phyloP scores from a whole-genome alignment of 2,329 filamentous ascomycete genomes.

The Aureobasidium sp. region DNA sequence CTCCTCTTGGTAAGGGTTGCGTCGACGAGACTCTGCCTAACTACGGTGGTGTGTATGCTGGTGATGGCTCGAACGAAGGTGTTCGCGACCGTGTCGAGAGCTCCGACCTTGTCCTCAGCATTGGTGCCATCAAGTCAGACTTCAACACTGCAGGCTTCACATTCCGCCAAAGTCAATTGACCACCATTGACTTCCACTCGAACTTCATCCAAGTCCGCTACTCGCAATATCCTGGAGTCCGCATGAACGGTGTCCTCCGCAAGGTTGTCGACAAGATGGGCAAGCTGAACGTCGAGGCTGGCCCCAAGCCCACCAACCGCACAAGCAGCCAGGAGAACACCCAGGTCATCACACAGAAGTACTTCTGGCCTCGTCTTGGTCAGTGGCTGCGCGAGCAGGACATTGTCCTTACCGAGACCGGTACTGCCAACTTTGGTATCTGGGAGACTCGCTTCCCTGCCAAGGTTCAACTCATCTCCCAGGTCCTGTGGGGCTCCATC shows the following conservation, averaged over 20 bases:
- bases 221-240: conserved; percentile 67
- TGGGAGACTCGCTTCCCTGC: conserved; percentile 44
- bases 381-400: conserved; percentile 20
- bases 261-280: conserved; percentile 59
- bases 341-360: conserved; percentile 19
- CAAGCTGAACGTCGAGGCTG: conserved; percentile 45
- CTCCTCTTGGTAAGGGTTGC: conserved; percentile 82
- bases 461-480: conserved; percentile 51
- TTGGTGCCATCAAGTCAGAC: conserved; percentile 19
- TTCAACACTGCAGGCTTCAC: conserved; percentile 28
- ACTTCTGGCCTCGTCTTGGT: conserved; percentile 18
- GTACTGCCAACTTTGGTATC: conserved; percentile 41
- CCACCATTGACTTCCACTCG: conserved; percentile 38
- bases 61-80: conserved; percentile 18
- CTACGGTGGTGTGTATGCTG: conserved; percentile 56
- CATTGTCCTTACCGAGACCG: conserved; percentile 23
- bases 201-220: conserved; percentile 48
- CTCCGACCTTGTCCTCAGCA: conserved; percentile 18
- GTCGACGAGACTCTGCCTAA: conserved; percentile 68
- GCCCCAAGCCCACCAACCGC: conserved; percentile 29
- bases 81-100: conserved; percentile 20
- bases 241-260: conserved; percentile 55
- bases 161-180: conserved; percentile 18
- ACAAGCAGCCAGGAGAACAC: background rate
- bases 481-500: conserved; percentile 26